Base-by-base conservation (phyloP, 352 stramenopile genomes). In the Nothophytophthora sp. region DNA sequence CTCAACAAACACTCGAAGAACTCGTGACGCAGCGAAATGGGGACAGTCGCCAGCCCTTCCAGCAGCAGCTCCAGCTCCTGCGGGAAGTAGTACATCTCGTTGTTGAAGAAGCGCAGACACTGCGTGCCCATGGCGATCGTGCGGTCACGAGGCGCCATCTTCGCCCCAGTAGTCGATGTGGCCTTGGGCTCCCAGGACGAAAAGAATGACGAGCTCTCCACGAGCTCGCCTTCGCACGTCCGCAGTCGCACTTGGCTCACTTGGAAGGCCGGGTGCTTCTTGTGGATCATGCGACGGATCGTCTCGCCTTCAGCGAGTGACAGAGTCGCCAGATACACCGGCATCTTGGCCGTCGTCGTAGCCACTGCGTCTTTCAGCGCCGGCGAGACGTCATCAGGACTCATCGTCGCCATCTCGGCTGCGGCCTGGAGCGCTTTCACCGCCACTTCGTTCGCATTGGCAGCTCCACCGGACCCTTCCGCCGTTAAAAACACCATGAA, bases 61-160 rank as follows among this genome's bases (percentile, higher is more conserved):
- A 99, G 60, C 12, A 99, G 68, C 33, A 98, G 55, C 53, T 94
- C 95, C 0, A 99, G 61, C 59, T 99, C 95, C 5, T 79, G 56
- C 9, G 95, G 90, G 46, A 93, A 92, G 76, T 98, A 99, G 54
- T 99, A 98, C 56, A 99, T 97, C 54, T 98, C 92, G 68, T 96
- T 98, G 75, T 99, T 98, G 69, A 99, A 98, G 70, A 99, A 99
- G 7, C 96, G 89, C 54, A 97, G 96, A 60, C 95, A 99, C 47
- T 95, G 77, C 0, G 92, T 61, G 4, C 68, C 79, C 7, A 82
- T 72, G 5, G 72, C 54, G 22, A 91, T 59, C 22, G 63, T 61
- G 11, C 49, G 56, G 20, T 82, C 50, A 34, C 57, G 58, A 39
- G 38, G 20, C 3, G 53, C 46, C 58, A 63, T 61, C 1, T 55